Evolutionary conservation across 108 stramenopile species (phyloP), one percentile per base, ranked within the genome.

Genomic region (Poteriospumella lacustris): DNA sequence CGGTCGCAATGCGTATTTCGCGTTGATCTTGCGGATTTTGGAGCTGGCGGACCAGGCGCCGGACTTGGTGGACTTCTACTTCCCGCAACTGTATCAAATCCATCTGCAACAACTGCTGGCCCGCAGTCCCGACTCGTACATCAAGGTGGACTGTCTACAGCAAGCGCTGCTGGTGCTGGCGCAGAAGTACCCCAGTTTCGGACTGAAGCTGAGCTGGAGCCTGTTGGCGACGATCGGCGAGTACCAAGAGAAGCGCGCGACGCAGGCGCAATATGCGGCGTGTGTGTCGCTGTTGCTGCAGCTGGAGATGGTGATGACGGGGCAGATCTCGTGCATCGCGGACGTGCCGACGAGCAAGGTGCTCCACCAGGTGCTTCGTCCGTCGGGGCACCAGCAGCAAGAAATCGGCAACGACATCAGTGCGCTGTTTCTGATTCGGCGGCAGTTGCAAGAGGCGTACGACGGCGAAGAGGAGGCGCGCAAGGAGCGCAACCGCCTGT

Each of bases 21-120:
- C 24, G 19, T 12, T 68, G 39, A 40, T 68, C 15, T 36, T 68
- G 5, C 70, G 70, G 26, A 73, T 73, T 44, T 56, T 73, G 3
- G 44, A 73, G 47, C 26, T 73, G 9, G 70, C 70, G 9, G 70
- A 73, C 24, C 15, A 73, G 12, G 5, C 24, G 3, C 70, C 70
- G 15, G 70, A 73, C 36, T 38, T 73, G 5, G 31, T 73, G 28
- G 70, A 73, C 31, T 73, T 73, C 41, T 73, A 34, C 42, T 73
- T 44, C 33, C 70, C 70, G 15, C 70, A 73, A 73, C 9, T 73
- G 9, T 26, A 33, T 73, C 70, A 73, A 56, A 34, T 73, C 33
- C 70, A 73, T 38, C 42, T 73, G 41, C 70, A 12, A 52, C 40
- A 52, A 3, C 26, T 31, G 5, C 9, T 9, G 5, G 31, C 9